Evolutionary conservation across 1,284 basidiomycete genomes (phyloP), one percentile per base, ranked within the genome.

Genomic region (Puccinia polysora): DNA sequence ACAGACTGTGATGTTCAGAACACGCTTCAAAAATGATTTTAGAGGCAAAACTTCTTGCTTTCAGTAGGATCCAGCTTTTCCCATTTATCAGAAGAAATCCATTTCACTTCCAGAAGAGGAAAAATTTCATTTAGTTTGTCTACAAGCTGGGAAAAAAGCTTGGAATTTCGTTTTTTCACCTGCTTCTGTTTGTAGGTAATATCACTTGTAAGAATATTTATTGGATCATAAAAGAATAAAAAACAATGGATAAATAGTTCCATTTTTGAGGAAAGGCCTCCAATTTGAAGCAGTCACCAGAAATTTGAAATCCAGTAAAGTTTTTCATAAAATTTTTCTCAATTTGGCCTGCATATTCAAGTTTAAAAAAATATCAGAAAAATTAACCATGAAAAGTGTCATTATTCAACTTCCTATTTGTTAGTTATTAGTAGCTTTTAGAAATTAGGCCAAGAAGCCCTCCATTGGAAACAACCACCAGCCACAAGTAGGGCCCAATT

Each of bases 391-490:
- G 34, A 40, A 45, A 40, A 7, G n/a, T 28, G 5, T 28, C 30
- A 45, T 23, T 25, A 25, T 25, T 45, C 8, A 52, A 43, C 32
- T 25, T 43, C 68, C 68, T 38, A 55, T 5, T 30, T 36, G 34
- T 32, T 71, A 62, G 25, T 71, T 71, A 18, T 8, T 8, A 1
- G 58, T 52, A 25, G 32, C 30, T 45, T 63, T 71, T 10, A 71
- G 23, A 12, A 71, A 14, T 15, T 25, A 18, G 5, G 25, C 68
- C 59, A 71, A 62, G 14, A 71, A 34, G n/a, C 47, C 8, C 45
- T 71, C 67, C 58, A 71, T 52, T 2, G 68, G 43, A 34, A 71
- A 63, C 2, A 25, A 71, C 59, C 68, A 71, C 58, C 59, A 71
- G 4, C 49, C 45, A 12, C 68, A 49, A 43, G 20, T 38, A 25